Evolutionary conservation across 2,329 filamentous ascomycete genomes (phyloP).

Genomic region (Neofusicoccum laricinum): DNA sequence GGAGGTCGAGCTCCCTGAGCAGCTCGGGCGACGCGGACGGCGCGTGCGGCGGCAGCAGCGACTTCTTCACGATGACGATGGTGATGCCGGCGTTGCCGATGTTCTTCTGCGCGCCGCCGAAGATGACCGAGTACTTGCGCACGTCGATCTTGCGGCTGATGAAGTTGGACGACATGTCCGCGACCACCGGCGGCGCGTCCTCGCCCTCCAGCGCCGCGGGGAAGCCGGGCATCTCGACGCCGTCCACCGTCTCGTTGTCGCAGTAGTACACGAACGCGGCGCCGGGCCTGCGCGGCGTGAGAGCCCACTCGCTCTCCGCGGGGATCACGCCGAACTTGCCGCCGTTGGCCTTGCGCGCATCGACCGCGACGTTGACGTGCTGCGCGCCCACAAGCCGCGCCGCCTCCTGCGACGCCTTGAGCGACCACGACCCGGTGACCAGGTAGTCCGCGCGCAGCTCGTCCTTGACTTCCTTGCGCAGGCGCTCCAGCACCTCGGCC

Average conservation of each 20-base stretch:
- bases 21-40: conserved; percentile 66
- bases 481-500: conserved; percentile 55
- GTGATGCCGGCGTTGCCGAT: conserved; percentile 83
- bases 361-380: conserved; percentile 75
- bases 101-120: conserved; percentile 94
- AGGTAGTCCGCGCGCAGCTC: conserved; percentile 85
- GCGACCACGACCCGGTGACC: conserved; percentile 85
- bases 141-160: conserved; percentile 76
- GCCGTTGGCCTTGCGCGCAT: conserved; percentile 60
- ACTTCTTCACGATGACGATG: conserved; percentile 80
- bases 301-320: conserved; percentile 70
- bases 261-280: conserved; percentile 81
- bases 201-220: conserved; percentile 65
- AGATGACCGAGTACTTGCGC: conserved; percentile 76
- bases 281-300: conserved; percentile 59
- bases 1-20: conserved; percentile 71
- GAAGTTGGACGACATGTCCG: conserved; percentile 94
- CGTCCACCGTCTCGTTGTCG: conserved; percentile 92
- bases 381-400: conserved; percentile 71
- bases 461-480: conserved; percentile 62
- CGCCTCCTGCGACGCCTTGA: conserved; percentile 85
- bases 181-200: conserved; percentile 70
- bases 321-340: conserved; percentile 88
- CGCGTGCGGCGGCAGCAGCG: conserved; percentile 54
- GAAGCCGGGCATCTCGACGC: conserved; percentile 79